phyloP scores from a whole-genome alignment of 1,284 basidiomycete species.

The Ustilago sp. region DNA sequence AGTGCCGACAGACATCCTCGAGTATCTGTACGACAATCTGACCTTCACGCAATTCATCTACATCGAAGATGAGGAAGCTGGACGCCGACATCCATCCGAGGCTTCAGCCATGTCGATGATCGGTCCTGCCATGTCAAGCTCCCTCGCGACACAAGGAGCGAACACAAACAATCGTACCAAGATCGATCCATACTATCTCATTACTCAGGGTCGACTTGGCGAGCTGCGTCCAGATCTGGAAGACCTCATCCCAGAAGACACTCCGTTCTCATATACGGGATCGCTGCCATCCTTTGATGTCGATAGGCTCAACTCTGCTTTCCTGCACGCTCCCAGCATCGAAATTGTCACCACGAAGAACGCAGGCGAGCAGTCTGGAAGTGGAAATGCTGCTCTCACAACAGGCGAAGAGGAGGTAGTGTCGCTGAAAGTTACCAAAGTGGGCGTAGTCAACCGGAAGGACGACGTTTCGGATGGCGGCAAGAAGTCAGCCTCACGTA shows the following conservation, averaged over 20 bases:
- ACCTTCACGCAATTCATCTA: constrained; percentile 93
- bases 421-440: constrained; percentile 82
- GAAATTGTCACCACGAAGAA: constrained; percentile 58
- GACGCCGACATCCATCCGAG: constrained; percentile 37
- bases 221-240: constrained; percentile 73
- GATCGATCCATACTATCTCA: constrained; percentile 91
- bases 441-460: constrained; percentile 84
- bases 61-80: constrained; percentile 78
- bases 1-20: constrained; percentile 83
- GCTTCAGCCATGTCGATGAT: constrained; percentile 20
- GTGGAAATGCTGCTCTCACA: constrained; percentile 2
- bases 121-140: constrained; percentile 14
- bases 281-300: constrained; percentile 41
- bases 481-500: constrained; percentile 80
- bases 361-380: constrained; percentile 17
- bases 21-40: constrained; percentile 98
- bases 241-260: constrained; percentile 54
- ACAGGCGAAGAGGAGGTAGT: constrained; percentile 47
- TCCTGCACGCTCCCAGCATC: constrained; percentile 60
- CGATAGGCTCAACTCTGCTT: constrained; percentile 48
- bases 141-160: constrained; percentile 20
- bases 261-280: constrained; percentile 57
- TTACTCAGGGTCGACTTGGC: constrained; percentile 79
- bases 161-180: constrained; percentile 72
- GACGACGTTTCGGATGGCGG: constrained; percentile 79